Percentiles rank a stretch among this genome's conserved stretches.
Evolutionary conservation across 345 rosid genomes (phyloP).

Genomic region (Eucalyptus urophylla): DNA sequence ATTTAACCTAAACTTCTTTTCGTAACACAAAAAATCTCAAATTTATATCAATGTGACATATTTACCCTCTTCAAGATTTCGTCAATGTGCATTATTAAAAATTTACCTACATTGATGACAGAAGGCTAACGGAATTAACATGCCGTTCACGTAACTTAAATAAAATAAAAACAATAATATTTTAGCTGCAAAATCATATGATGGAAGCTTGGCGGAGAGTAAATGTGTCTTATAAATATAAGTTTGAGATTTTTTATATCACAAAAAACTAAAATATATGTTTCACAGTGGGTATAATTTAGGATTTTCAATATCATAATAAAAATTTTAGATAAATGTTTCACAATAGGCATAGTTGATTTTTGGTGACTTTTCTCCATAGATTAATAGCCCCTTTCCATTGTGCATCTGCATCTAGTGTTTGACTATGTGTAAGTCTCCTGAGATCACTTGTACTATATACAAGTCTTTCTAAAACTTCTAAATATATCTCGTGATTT

Average conservation of each 20-base stretch:
- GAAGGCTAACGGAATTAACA: background rate
- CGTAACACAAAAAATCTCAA: too few species aligned
- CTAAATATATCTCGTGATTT: background rate
- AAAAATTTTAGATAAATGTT: too few species aligned
- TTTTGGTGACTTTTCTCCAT: background rate
- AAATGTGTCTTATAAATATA: too few species aligned
- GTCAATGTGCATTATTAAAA: background rate
- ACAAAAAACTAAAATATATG: too few species aligned
- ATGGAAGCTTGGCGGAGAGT: too few species aligned
- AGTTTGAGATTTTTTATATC: too few species aligned
- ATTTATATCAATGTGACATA: background rate
- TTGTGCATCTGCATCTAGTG: background rate
- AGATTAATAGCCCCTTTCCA: background rate
- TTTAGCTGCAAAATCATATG: too few species aligned
- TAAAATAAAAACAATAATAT: too few species aligned
- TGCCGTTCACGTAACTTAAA: accelerated
- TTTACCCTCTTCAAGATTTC: too few species aligned
- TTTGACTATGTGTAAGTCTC: background rate
- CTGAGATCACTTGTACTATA: background rate
- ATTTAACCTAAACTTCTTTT: too few species aligned
- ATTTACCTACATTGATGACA: too few species aligned
- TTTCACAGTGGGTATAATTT: background rate
- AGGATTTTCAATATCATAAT: background rate
- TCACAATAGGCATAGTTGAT: background rate
- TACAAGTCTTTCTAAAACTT: background rate